A percentile compares a stretch with the other conserved stretches of the same genome.
Evolutionary conservation across 768 basidiomycete species (phyloP).

Genomic region (Amanita phalloides): DNA sequence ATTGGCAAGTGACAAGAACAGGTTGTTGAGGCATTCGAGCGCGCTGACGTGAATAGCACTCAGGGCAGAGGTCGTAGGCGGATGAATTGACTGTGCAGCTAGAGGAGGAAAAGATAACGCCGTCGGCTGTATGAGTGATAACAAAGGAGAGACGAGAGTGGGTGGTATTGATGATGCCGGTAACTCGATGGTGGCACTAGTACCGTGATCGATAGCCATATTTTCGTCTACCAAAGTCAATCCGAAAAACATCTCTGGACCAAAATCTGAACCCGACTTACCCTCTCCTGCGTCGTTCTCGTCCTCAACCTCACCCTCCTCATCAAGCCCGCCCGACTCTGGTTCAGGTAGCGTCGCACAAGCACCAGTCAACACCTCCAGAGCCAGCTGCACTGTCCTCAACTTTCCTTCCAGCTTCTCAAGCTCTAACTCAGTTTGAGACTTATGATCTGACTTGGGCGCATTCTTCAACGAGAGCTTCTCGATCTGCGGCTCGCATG

Average conservation of each 20-base stretch:
- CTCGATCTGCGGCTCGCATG: slow-evolving; percentile 39
- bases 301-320: slow-evolving; percentile 25
- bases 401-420: slow-evolving; percentile 63
- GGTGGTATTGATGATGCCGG: slow-evolving; percentile 37
- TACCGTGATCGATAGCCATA: slow-evolving; percentile 31
- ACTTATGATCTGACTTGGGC: slow-evolving; percentile 71
- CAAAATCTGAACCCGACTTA: slow-evolving; percentile 9
- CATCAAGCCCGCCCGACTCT: slow-evolving; percentile 29
- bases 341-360: slow-evolving; percentile 84
- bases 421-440: slow-evolving; percentile 55
- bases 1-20: slow-evolving; percentile 65
- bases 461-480: slow-evolving; percentile 51
- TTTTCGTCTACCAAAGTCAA: slow-evolving; percentile 17
- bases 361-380: slow-evolving; percentile 82
- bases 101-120: slow-evolving; percentile 74
- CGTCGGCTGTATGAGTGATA: slow-evolving; percentile 65
- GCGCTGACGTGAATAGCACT: slow-evolving; percentile 77
- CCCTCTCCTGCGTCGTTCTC: slow-evolving; percentile 23
- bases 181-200: slow-evolving; percentile 20
- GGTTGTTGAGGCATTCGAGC: slow-evolving; percentile 84
- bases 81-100: slow-evolving; percentile 60
- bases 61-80: slow-evolving; percentile 81
- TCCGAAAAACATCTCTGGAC: background rate
- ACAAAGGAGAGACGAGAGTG: slow-evolving; percentile 54
- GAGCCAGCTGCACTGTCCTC: slow-evolving; percentile 66